phyloP scores from a whole-genome alignment of 1,284 basidiomycete species.

The Bjerkandera adusta region DNA sequence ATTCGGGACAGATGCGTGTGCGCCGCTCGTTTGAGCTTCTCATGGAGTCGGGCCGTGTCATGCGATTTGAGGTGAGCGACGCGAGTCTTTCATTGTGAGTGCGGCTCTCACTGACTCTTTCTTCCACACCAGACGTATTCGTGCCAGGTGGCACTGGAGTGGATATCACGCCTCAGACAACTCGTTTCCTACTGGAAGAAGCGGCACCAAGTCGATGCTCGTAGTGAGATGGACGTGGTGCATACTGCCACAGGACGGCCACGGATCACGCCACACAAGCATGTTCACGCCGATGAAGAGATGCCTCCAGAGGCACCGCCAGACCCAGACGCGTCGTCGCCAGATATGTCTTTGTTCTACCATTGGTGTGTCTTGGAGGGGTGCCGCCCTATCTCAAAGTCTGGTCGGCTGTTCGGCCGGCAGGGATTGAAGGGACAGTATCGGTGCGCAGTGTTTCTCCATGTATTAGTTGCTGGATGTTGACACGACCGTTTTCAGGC shows the following conservation, averaged over 20 bases:
- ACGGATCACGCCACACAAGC: slow-evolving; percentile 51
- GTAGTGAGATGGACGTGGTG: slow-evolving; percentile 76
- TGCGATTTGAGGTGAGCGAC: slow-evolving; percentile 68
- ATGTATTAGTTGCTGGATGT: background rate
- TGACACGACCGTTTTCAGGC: slow-evolving; percentile 35
- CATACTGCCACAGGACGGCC: slow-evolving; percentile 48
- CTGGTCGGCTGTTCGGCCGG: slow-evolving; percentile 69
- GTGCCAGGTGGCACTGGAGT: slow-evolving; percentile 65
- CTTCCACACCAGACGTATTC: slow-evolving; percentile 52
- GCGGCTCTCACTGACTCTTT: slow-evolving; percentile 10
- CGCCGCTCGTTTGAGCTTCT: slow-evolving; percentile 77
- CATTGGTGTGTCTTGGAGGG: slow-evolving; percentile 80
- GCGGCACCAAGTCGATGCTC: slow-evolving; percentile 67
- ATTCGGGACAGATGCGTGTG: slow-evolving; percentile 53
- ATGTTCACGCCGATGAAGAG: slow-evolving; percentile 41
- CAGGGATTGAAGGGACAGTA: slow-evolving; percentile 67
- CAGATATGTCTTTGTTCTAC: slow-evolving; percentile 63
- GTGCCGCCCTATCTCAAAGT: slow-evolving; percentile 70
- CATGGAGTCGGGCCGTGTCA: slow-evolving; percentile 62
- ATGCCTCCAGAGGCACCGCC: slow-evolving; percentile 46
- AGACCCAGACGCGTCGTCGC: slow-evolving; percentile 49
- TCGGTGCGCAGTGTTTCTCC: slow-evolving; percentile 41
- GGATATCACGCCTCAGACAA: slow-evolving; percentile 70
- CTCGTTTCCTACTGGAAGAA: slow-evolving; percentile 77
- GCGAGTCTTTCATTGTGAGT: too few relatives aligned